A percentile compares a stretch with the other conserved stretches of the same genome.
Conservation (phyloP, 139 green algal species). For the Picochlorum sp. region DNA sequence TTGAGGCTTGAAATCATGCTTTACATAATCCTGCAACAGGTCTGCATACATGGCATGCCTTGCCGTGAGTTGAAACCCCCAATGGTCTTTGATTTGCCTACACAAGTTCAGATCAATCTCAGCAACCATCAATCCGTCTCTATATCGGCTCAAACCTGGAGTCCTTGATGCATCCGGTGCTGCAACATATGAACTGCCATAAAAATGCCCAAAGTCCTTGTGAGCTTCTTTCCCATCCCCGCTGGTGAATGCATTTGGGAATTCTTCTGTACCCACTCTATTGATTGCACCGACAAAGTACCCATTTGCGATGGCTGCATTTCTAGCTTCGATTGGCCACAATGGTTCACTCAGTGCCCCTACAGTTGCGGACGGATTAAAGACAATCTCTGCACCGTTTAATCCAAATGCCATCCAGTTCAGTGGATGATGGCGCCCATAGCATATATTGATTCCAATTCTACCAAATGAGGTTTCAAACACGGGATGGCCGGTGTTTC, state of each 20-base stretch:
- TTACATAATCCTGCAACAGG: constrained; percentile 56
- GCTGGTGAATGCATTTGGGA: constrained; percentile 89
- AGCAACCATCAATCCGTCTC: constrained; percentile 79
- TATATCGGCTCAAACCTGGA: constrained; percentile 54
- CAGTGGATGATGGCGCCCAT: constrained; percentile 92
- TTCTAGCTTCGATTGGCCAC: constrained; percentile 80
- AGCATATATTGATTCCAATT: constrained; percentile 97
- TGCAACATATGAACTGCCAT: constrained; percentile 87
- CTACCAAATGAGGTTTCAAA: constrained; percentile 87
- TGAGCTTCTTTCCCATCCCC: constrained; percentile 86
- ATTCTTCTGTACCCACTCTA: constrained; percentile 86
- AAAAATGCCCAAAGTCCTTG: constrained; percentile 86
- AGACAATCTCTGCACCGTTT: constrained; percentile 95
- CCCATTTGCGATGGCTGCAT: constrained; percentile 80
- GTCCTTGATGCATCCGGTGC: constrained; percentile 82
- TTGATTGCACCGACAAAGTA: constrained; percentile 82
- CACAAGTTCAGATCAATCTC: constrained; percentile 92
- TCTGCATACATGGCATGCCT: constrained; percentile 86
- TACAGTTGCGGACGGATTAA: constrained; percentile 94
- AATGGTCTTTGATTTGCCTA: constrained; percentile 84
- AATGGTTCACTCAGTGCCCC: constrained; percentile 80
- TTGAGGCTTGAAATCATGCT: constrained; percentile 73
- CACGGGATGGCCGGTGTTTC: constrained; percentile 77
- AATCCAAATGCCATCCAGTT: constrained; percentile 94
- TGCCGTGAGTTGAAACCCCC: constrained; percentile 89